Conservation (phyloP, 106 monocot genomes). For the Ottelia alismoides region DNA sequence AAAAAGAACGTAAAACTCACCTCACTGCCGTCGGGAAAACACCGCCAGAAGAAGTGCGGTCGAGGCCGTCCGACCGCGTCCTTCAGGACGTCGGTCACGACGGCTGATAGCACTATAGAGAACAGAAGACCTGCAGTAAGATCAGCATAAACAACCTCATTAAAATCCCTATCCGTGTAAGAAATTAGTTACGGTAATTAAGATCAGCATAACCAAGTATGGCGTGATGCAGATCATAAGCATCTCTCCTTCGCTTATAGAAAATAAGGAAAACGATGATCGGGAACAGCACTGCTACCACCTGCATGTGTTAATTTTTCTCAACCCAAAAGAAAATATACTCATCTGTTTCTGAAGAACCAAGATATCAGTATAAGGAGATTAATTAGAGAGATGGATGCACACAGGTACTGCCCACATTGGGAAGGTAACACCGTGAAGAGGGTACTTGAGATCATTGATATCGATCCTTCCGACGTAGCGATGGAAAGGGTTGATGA, state of each 20-base stretch:
- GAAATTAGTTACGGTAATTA: no score
- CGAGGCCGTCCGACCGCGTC: slow-evolving; percentile 9
- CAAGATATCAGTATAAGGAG: neutral
- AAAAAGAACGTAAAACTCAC: neutral
- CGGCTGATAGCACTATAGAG: slow-evolving; percentile 10
- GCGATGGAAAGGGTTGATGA: slow-evolving; percentile 14
- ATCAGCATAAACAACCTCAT: neutral
- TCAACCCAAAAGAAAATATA: no score
- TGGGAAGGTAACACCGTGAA: slow-evolving; percentile 9
- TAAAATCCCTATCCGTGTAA: neutral
- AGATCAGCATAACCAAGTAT: no score
- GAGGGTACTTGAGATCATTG: slow-evolving; percentile 14
- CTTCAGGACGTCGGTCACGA: slow-evolving; percentile 13
- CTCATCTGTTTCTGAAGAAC: neutral
- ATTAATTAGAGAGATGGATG: neutral
- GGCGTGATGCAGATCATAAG: slow-evolving; percentile 28
- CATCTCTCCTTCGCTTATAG: slow-evolving; percentile 46
- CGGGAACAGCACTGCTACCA: slow-evolving; percentile 46
- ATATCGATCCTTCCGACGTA: slow-evolving; percentile 15
- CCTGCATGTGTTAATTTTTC: no score
- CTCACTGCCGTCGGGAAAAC: slow-evolving; percentile 14
- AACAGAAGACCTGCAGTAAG: slow-evolving; percentile 11
- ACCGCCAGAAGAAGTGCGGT: slow-evolving; percentile 17
- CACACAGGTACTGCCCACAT: slow-evolving; percentile 12
- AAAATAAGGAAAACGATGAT: slow-evolving; percentile 28